Evolutionary conservation across 257 asterid genomes (phyloP).

Genomic region (Lavandula angustifolia): DNA sequence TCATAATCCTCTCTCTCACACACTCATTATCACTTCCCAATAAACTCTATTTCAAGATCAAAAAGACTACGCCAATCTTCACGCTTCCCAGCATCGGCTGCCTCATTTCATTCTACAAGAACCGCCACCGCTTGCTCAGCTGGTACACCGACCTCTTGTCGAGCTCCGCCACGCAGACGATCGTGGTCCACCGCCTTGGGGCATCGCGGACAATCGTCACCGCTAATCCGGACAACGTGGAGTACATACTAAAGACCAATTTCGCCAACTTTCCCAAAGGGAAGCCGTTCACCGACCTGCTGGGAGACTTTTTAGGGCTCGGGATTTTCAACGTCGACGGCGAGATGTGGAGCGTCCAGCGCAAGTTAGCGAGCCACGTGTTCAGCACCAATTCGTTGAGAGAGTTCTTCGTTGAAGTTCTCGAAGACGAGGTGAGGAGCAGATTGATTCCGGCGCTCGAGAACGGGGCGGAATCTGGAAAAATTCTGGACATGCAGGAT

Average conservation of each 20-base stretch:
- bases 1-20: conserved; percentile 21
- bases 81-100: conserved; percentile 38
- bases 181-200: conserved; percentile 55
- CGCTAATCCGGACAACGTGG: conserved; percentile 55
- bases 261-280: conserved; percentile 67
- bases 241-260: conserved; percentile 54
- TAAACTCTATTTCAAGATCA: conserved; percentile 10
- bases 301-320: conserved; percentile 61
- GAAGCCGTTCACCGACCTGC: conserved; percentile 45
- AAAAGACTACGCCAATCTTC: conserved; percentile 17
- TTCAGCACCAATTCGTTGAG: conserved; percentile 48
- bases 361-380: conserved; percentile 66
- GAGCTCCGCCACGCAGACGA: conserved; percentile 46
- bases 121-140: conserved; percentile 51
- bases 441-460: conserved; percentile 48
- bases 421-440: conserved; percentile 39
- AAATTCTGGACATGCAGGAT: conserved; percentile 58
- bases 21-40: not conserved
- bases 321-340: conserved; percentile 74
- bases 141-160: conserved; percentile 71
- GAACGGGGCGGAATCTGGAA: conserved; percentile 25
- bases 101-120: conserved; percentile 59
- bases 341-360: conserved; percentile 56
- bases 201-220: conserved; percentile 51
- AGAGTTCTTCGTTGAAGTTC: conserved; percentile 44